Conservation (phyloP, 148 eudicot genomes). For the Chenopodium berlandieri region DNA sequence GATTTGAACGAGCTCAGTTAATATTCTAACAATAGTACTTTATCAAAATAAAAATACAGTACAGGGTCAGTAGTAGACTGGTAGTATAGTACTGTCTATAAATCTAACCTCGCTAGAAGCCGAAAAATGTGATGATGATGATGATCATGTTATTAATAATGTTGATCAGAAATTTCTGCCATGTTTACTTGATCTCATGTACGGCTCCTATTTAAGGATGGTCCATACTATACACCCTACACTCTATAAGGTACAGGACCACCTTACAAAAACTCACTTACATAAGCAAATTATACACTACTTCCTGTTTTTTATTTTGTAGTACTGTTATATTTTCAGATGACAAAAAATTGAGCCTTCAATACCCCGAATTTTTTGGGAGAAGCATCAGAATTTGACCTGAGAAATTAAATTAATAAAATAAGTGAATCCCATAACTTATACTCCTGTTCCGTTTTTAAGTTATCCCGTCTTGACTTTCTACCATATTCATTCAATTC, state of each 20-base stretch:
- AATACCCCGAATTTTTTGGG: conserved; percentile 3
- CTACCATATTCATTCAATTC: too few species aligned
- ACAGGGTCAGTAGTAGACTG: background rate
- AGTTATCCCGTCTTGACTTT: too few species aligned
- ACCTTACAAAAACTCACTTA: background rate
- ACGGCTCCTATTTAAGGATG: conserved; percentile 2
- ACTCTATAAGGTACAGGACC: background rate
- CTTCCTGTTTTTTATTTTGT: background rate
- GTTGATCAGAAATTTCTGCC: background rate
- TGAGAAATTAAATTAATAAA: background rate
- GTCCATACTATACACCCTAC: conserved; percentile 13
- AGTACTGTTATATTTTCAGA: background rate
- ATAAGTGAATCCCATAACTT: background rate
- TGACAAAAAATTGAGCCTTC: background rate
- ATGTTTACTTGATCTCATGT: background rate
- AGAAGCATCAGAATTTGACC: background rate
- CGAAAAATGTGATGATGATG: background rate
- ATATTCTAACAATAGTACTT: background rate
- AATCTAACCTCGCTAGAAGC: background rate
- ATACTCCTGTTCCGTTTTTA: too few species aligned
- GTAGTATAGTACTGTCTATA: background rate
- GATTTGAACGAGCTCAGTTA: background rate
- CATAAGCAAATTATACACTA: background rate
- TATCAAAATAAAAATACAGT: background rate
- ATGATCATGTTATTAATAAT: background rate